Base-by-base conservation (phyloP, 2,329 filamentous ascomycete genomes). In the Stenocarpella maydis region DNA sequence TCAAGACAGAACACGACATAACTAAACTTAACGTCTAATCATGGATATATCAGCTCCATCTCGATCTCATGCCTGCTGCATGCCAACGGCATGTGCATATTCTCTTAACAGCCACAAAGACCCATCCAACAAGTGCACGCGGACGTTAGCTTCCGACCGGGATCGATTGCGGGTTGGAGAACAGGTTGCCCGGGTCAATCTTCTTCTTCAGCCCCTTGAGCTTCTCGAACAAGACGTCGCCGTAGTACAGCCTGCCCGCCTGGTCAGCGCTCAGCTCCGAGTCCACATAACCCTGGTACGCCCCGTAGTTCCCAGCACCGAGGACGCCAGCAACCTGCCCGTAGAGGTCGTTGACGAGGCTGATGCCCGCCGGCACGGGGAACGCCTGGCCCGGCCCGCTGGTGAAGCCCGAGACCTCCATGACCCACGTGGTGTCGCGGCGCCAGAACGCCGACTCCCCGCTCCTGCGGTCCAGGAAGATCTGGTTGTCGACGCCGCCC, bases 201-300 rank as follows among this genome's bases (percentile, higher is more conserved):
- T 78, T 77, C 4, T 76, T 80, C 72, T 83, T 84, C 64, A 79
- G 80, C 61, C 75, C 78, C 34, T 73, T 67, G 50, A 67, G 54
- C 52, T 60, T 67, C 64, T 81, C 71, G 34, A 71, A 72, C 54
- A 73, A 39, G 34, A 72, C 71, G 26, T 71, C 45, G 4, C 77
- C 75, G 71, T 75, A 78, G 65, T 79, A 78, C 47, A 76, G 60
- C n/a, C 71, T 68, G 41, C 75, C 72, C 1, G 76, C 76, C 50
- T 77, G 71, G 3, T 69, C 69, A 17, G 72, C 43, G 6, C 69
- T 72, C 45, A 77, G 66, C 12, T 71, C 73, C 4, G 76, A 72
- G 55, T 79, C 77, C 21, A 78, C 72, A 49, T 78, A 78, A 55
- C 77, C 78, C 43, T 76, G 72, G 49, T 78, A 78, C 7, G 76